Conservation (phyloP, 2,329 filamentous ascomycete species). For the Dactylellina parvicollis region DNA sequence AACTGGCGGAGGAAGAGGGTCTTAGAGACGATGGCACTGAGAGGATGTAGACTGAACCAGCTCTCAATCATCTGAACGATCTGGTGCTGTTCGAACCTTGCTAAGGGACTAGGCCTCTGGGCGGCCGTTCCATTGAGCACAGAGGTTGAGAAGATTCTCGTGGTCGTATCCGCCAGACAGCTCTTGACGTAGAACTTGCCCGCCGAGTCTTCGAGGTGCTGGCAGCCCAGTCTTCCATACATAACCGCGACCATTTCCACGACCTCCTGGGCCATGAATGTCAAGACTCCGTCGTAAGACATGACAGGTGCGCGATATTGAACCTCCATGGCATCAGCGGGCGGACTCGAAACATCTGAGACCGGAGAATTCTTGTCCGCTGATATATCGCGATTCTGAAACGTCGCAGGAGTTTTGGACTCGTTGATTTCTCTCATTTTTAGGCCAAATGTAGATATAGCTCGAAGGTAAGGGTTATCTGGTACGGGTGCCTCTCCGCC, state of each 20-base stretch:
- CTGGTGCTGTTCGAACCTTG: slow-evolving; percentile 45
- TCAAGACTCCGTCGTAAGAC: slow-evolving; percentile 51
- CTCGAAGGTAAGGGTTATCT: slow-evolving; percentile 44
- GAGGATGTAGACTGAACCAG: slow-evolving; percentile 53
- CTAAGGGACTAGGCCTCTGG: slow-evolving; percentile 34
- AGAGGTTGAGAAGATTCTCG: slow-evolving; percentile 33
- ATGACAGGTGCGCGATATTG: slow-evolving; percentile 45
- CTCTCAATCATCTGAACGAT: slow-evolving; percentile 54
- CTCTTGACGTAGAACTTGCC: slow-evolving; percentile 53
- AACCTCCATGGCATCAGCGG: slow-evolving; percentile 43
- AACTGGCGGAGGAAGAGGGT: slow-evolving; percentile 54
- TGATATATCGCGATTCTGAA: slow-evolving; percentile 32
- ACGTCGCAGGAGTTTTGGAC: slow-evolving; percentile 33
- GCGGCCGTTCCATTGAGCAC: slow-evolving; percentile 40
- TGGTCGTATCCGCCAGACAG: slow-evolving; percentile 34
- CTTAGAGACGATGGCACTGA: slow-evolving; percentile 51
- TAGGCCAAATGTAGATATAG: slow-evolving; percentile 25
- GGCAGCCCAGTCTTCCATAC: slow-evolving; percentile 53
- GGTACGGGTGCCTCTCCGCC: slow-evolving; percentile 8
- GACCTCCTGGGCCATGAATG: slow-evolving; percentile 53
- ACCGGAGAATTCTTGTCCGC: slow-evolving; percentile 30
- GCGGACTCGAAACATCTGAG: slow-evolving; percentile 35
- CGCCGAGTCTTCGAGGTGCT: slow-evolving; percentile 47
- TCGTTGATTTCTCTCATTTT: slow-evolving; percentile 50
- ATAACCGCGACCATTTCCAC: slow-evolving; percentile 54